These are phyloP conservation scores for Pyrenophora tritici-repentis DNA, from an alignment of 2,329 filamentous ascomycete genomes.

Conservation along the genomic window DNA sequence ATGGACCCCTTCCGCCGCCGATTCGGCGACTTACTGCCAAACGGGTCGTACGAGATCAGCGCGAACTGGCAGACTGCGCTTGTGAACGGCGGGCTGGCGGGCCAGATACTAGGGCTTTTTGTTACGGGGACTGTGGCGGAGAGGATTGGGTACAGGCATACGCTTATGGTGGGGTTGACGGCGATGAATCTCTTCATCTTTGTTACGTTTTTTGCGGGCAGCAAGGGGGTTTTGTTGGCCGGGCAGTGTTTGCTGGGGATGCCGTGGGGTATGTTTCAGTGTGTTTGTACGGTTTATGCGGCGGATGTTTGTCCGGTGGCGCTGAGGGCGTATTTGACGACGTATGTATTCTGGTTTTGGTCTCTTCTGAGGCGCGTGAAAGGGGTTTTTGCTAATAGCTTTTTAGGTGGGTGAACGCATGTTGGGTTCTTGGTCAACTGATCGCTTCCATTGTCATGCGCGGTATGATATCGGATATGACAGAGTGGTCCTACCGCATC, in stretches of 20 bases:
- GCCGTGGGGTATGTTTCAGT: constrained; percentile 50
- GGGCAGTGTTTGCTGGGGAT: constrained; percentile 31
- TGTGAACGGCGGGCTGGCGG: constrained; percentile 48
- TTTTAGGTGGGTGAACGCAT: constrained; percentile 34
- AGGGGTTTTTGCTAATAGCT: background rate
- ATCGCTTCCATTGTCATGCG: constrained; percentile 71
- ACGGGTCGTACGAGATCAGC: constrained; percentile 40
- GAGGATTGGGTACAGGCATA: constrained; percentile 39
- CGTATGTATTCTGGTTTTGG: constrained; percentile 51
- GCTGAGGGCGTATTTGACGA: constrained; percentile 59
- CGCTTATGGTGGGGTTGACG: constrained; percentile 27
- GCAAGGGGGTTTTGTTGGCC: constrained; percentile 14
- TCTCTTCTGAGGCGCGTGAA: background rate
- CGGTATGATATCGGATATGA: constrained; percentile 61
- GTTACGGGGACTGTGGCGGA: constrained; percentile 49
- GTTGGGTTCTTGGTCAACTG: constrained; percentile 59
- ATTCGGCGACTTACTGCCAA: constrained; percentile 34
- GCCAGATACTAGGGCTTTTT: constrained; percentile 49
- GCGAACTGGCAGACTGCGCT: constrained; percentile 51
- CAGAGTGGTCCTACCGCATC: constrained; percentile 68
- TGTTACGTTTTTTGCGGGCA: constrained; percentile 22
- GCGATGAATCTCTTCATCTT: constrained; percentile 15
- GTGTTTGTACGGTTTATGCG: constrained; percentile 50
- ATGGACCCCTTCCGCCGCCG: constrained; percentile 47
- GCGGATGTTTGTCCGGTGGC: constrained; percentile 68